phyloP scores from a whole-genome alignment of 176 grass and related monocot genomes.

The Cenchrus purpureus region DNA sequence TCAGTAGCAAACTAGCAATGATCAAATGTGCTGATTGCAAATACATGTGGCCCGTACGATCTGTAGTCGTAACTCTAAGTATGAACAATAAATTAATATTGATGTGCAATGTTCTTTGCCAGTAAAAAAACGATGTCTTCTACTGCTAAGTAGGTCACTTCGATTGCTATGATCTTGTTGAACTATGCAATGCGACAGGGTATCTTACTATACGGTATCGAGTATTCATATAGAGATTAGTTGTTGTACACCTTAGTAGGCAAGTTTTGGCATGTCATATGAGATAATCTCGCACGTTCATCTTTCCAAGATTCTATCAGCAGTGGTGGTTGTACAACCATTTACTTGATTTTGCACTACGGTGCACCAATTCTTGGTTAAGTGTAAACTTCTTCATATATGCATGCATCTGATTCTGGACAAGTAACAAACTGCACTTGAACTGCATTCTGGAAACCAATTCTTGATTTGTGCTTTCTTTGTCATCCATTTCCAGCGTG shows the following conservation, averaged over 20 bases:
- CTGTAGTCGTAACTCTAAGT: not conserved
- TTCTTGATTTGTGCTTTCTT: not conserved
- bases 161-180: not conserved
- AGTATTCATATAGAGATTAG: too few species aligned
- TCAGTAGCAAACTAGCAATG: not conserved
- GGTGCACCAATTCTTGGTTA: not conserved
- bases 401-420: not conserved
- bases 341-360: too few species aligned
- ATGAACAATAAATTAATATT: too few species aligned
- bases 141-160: not conserved
- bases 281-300: not conserved
- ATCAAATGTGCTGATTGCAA: not conserved
- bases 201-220: not conserved
- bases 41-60: not conserved
- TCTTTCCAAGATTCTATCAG: too few species aligned
- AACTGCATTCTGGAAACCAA: not conserved
- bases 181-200: not conserved
- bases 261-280: not conserved
- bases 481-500: conserved; percentile 60
- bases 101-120: not conserved
- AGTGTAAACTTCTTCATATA: not conserved
- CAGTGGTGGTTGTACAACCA: too few species aligned
- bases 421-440: not conserved
- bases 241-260: not conserved
- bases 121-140: not conserved